Base-by-base conservation (phyloP, 768 basidiomycete genomes). In the Strobilomyces dryophilus region DNA sequence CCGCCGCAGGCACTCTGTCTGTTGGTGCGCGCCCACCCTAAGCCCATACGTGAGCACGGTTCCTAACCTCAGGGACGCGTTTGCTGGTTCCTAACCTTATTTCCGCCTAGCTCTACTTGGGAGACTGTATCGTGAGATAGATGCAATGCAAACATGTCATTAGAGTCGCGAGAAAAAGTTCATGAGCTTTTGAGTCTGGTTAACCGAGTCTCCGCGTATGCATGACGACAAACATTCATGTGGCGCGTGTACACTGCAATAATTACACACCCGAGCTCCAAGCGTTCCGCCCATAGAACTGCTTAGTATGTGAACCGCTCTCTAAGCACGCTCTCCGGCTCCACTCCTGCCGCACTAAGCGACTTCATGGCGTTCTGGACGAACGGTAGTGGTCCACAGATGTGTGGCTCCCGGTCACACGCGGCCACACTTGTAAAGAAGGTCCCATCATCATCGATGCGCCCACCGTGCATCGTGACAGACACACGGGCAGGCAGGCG, bases 351-450 rank as follows among this genome's bases (percentile, higher is more conserved):
- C 1, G 57, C 56, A 5, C 10, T 36, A 18, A 66, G 65, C 4
- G 63, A 65, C 41, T 52, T 53, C 60, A 60, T 66, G 8, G 52
- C 52, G 31, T 56, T 65, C 8, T n/a, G 35, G 41, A 66, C 57
- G 31, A 66, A 66, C 2, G 64, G 65, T 18, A 66, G 36, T 0
- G 64, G 65, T 10, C 65, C 64, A 36, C 64, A 66, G 15, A 66
- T 54, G 26, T 66, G 53, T 2, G 60, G 4, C 17, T 64, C 64
- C 52, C 57, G 44, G 2, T 41, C 37, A 2, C 51, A 36, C 27
- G 60, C 64, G 18, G 29, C 54, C 37, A 66, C 59, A 26, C 47
- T 56, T 36, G 35, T 29, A 45, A 66, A 64, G 27, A 66, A 55
- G 10, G 21, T 8, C 31, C 65, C 64, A 2, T 20, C 17, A 8